Evolutionary conservation across 805 yeast genomes (phyloP), one percentile per base, ranked within the genome.

Genomic region (Starmerella ratchasimensis): DNA sequence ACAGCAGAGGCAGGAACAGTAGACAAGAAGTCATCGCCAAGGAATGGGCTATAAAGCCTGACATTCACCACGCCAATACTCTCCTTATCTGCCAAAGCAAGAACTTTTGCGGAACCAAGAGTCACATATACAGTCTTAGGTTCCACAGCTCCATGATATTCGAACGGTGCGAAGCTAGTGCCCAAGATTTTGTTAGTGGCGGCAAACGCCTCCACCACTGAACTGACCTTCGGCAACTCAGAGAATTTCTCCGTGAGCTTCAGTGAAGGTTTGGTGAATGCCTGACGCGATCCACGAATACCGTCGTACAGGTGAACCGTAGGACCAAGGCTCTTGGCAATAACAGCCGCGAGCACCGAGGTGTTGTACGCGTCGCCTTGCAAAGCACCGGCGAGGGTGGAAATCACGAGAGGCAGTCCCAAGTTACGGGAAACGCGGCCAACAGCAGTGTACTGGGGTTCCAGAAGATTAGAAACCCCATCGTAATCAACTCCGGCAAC

Each of bases 241-340:
- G 36, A 11, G 3, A 31, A 31, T 8, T 38, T 22, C 18, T 2
- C 14, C 14, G 34, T 6, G 6, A 22, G 28, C 20, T 6, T 8
- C 10, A 6, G 28, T 13, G 7, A n/a, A 1, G 43, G 30, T 23
- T 13, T 16, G n/a, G 42, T 33, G 13, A 47, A 44, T 46, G 68
- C 61, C 56, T 70, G 67, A 44, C 69, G 71, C 41, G 71, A 54
- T 41, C 71, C 75, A 36, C 74, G 68, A 11, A 80, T 65, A 24
- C 95, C 96, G 57, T 86, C 95, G 55, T 77, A 82, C 44, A 82
- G 64, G 57, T 80, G 76, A 39, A 83, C 55, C 11, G 77, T 67
- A 3, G 93, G 80, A n/a, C 52, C 55, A 20, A 60, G 59, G 31
- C 63, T 49, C 16, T 19, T 14, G 20, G 28, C 28, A 46, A 77